Evolutionary conservation across 345 rosid genomes (phyloP), one percentile per base, ranked within the genome.

Genomic region (Cochlearia excelsa): DNA sequence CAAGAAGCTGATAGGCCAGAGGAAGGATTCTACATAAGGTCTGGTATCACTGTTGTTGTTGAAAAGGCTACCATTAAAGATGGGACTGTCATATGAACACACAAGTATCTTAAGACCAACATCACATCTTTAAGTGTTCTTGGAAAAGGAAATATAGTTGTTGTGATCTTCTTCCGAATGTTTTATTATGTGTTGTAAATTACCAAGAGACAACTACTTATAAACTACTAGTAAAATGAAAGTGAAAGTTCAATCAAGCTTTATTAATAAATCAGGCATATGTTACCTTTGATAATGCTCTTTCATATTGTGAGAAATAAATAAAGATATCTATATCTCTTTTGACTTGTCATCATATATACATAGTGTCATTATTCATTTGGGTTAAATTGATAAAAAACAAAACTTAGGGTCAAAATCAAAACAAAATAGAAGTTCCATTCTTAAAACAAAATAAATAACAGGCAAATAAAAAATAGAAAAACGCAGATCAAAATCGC

Each of bases 31-130:
- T 86, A 88, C 74, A 82, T 93, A 10, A 84, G 97, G 11, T 80
- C 80, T 1, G 95, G 99, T 52, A 74, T 83, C 70, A 80, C 94
- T 34, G 75, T 93, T 31, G 53, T 89, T 51, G 41, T 73, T 29
- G 97, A 93, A 75, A 93, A 87, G 79, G 94, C 99, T 37, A 89
- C 91, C 6, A 83, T 93, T 33, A 74, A 82, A 66, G 92, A 93
- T 54, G 90, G 91, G 4, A 84, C 75, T 3, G 75, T 88, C 40
- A 88, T 92, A 75, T 92, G 71, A 77, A 67, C 5, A 7, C 8
- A 51, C 6, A 37, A 4, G 40, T 37, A 1, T 8, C 5, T 4
- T 5, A 37, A 6, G 7, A 37, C 7, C 40, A 2, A 37, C 1
- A 3, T 4, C 7, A 44, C 16, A 0, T 49, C 23, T 44, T 37